Evolutionary conservation across 441 rosid genomes (phyloP), one percentile per base, ranked within the genome.

Genomic region (Euphorbia celastroides): DNA sequence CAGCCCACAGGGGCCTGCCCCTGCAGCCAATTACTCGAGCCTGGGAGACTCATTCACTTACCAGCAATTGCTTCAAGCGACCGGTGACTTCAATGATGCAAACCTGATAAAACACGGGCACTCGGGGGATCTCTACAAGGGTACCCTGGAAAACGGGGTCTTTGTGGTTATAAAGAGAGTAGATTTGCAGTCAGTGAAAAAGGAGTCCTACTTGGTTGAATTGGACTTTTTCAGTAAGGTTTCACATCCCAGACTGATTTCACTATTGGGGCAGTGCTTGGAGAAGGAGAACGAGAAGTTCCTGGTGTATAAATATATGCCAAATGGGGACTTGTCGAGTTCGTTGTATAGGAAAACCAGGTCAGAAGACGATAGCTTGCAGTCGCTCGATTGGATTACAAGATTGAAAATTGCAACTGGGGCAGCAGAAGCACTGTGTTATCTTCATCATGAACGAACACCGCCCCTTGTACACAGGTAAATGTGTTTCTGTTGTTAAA

Each of bases 381-480:
- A 84, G 75, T 95, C 99, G 38, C 76, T 95, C 74, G 99, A 95
- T 83, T 95, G 98, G 99, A 95, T 95, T 42, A 95, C 99, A 12
- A 83, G 98, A 75, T 80, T 90, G 74, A 95, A 95, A 73, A 90
- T 95, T 70, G 98, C 98, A 42, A 84, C 77, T 48, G 98, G 97
- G 81, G 91, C 92, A 14, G 97, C 99, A 0, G 99, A 92, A 77
- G 96, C 83, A 68, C 77, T 95, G 20, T 78, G 88, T 52, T 84
- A 81, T 75, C 78, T 95, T 62, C 96, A 95, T 77, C 98, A 95
- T 65, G 99, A 95, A 80, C 85, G 94, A 69, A 77, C 77, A 0
- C 98, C 97, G n/a, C 80, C 98, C 73, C 77, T 95, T 17, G 96
- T 95, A 72, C 99, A 95, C 81, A 89, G 99, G 99, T 95, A 64